Percentiles rank a stretch among this genome's conserved stretches.
Conservation (phyloP, 2,329 filamentous ascomycete genomes). For the Monosporascus ibericus region DNA sequence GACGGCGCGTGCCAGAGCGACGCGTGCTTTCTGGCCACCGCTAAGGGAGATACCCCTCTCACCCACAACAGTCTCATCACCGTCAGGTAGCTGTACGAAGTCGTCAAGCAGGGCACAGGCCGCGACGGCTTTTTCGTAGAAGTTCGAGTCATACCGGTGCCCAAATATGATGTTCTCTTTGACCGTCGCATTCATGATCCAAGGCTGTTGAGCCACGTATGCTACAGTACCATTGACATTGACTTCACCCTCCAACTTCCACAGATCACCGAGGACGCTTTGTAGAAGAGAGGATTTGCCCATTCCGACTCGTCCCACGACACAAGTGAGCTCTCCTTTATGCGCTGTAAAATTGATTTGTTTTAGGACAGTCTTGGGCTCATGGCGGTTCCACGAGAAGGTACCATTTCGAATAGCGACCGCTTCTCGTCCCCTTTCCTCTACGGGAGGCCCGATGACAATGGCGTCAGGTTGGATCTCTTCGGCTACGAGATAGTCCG, state of each 20-base stretch:
- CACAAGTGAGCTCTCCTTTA: constrained; percentile 88
- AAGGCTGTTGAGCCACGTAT: constrained; percentile 87
- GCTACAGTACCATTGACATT: constrained; percentile 76
- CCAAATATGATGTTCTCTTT: constrained; percentile 97
- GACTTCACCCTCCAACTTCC: constrained; percentile 81
- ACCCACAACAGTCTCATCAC: constrained; percentile 93
- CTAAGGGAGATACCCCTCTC: constrained; percentile 95
- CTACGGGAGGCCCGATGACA: constrained; percentile 58
- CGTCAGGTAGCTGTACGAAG: constrained; percentile 86
- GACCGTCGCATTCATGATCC: constrained; percentile 97
- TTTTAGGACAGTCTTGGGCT: constrained; percentile 63
- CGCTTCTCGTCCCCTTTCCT: constrained; percentile 77
- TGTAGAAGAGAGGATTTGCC: constrained; percentile 94
- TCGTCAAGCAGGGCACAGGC: constrained; percentile 89
- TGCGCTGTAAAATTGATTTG: constrained; percentile 83
- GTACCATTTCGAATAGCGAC: constrained; percentile 77
- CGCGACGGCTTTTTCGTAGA: constrained; percentile 88
- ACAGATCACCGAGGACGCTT: constrained; percentile 82
- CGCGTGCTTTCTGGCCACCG: constrained; percentile 89
- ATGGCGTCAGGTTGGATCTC: constrained; percentile 87
- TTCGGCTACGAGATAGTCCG: constrained; percentile 77
- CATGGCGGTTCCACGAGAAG: constrained; percentile 92
- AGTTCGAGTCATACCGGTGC: constrained; percentile 85
- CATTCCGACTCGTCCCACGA: constrained; percentile 89
- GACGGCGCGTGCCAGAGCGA: constrained; percentile 87